Conservation (phyloP, 441 rosid species). For the Populus hybrid region DNA sequence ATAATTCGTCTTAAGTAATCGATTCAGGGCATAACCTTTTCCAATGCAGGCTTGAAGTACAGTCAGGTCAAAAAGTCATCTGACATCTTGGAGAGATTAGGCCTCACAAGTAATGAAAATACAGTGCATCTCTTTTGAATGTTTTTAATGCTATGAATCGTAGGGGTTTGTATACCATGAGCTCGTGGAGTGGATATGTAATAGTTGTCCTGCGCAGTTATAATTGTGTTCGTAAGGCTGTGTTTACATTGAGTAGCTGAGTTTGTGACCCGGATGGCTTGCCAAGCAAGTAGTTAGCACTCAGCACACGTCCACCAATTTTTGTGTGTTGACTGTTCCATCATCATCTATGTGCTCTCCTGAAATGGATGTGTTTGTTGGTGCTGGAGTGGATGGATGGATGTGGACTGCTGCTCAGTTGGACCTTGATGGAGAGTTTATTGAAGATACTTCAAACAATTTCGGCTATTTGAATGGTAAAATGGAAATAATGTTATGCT, state of each 20-base stretch:
- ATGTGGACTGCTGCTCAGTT: background rate
- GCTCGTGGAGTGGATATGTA: background rate
- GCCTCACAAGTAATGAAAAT: background rate
- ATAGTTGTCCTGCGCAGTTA: background rate
- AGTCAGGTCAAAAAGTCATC: background rate
- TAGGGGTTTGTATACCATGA: background rate
- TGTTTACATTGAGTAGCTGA: background rate
- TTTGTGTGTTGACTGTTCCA: background rate
- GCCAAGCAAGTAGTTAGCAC: background rate
- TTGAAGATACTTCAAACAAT: background rate
- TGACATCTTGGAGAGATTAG: background rate
- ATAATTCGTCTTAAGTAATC: slow-evolving; percentile 22
- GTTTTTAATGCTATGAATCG: background rate
- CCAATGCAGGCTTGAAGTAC: background rate
- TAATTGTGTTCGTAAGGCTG: background rate
- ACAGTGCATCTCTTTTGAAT: background rate
- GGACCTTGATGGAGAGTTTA: background rate
- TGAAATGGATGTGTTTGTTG: background rate
- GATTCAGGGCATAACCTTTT: background rate
- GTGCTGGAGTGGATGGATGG: background rate
- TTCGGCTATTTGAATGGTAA: background rate
- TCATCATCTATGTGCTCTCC: background rate
- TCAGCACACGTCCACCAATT: background rate
- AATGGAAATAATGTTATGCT: background rate
- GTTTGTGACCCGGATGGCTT: background rate